These are phyloP conservation scores for Bipolaris victoriae DNA, from an alignment of 2,329 filamentous ascomycete species.

Conservation along the genomic window DNA sequence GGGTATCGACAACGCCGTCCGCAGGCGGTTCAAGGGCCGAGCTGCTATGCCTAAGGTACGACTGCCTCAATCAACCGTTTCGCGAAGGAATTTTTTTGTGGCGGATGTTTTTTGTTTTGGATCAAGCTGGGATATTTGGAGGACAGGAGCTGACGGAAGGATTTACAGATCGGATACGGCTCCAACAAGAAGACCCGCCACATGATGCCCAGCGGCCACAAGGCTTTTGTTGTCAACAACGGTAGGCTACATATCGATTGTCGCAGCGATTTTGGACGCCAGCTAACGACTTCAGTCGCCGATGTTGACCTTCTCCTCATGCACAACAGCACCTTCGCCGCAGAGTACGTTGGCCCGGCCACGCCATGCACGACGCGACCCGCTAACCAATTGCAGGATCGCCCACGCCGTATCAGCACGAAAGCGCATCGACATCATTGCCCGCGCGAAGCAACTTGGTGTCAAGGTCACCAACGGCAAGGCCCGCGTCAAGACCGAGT, in stretches of 20 bases:
- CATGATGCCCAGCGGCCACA: slow-evolving; percentile 99
- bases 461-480: slow-evolving; percentile 99
- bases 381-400: slow-evolving; percentile 68
- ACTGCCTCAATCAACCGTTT: slow-evolving; percentile 14
- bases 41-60: slow-evolving; percentile 97
- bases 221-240: slow-evolving; percentile 99
- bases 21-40: slow-evolving; percentile 95
- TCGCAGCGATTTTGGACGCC: neutral
- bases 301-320: slow-evolving; percentile 98
- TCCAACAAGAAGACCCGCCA: slow-evolving; percentile 99
- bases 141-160: slow-evolving; percentile 38
- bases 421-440: slow-evolving; percentile 98
- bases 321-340: slow-evolving; percentile 99
- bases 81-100: neutral
- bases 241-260: slow-evolving; percentile 34
- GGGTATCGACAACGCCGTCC: slow-evolving; percentile 99
- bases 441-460: slow-evolving; percentile 95
- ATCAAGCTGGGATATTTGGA: slow-evolving; percentile 1
- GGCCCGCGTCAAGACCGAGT: slow-evolving; percentile 97
- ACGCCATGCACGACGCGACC: neutral
- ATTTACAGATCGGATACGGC: slow-evolving; percentile 88
- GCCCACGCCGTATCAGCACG: slow-evolving; percentile 96
- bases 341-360: slow-evolving; percentile 72
- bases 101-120: neutral
- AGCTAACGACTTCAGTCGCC: slow-evolving; percentile 57